Evolutionary conservation across 257 asterid species (phyloP), one percentile per base, ranked within the genome.

Genomic region (Agastache rugosa): DNA sequence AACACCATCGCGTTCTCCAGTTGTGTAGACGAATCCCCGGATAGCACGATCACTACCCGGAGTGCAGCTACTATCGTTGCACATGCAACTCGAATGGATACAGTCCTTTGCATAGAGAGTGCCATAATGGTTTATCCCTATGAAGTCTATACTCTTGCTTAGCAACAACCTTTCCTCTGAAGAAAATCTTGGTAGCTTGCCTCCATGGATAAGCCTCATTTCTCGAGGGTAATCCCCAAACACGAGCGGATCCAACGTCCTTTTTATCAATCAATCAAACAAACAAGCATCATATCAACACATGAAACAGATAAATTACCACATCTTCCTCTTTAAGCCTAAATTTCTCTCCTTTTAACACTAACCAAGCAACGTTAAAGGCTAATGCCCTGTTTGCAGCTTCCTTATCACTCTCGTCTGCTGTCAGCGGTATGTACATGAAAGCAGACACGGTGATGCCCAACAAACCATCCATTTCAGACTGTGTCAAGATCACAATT

Each of bases 151-250:
- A 69, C 96, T 90, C 14, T 83, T 75, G 59, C 73, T 84, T 11
- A 90, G 34, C 59, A 83, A 82, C 20, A n/a, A n/a, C 31, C 34
- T 81, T 75, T 89, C 97, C 55, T 87, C 89, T 16, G 73, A 51
- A 34, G 97, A 80, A 85, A 93, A 93, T 3, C 6, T 80, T 2
- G 91, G 95, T 20, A 93, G 71, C 56, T 85, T 81, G 61, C 63
- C 73, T 69, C 91, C 89, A n/a, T 70, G 94, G 11, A 75, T 80
- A 80, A n/a, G 50, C 79, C 60, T 72, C 98, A 92, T 92, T 84
- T 90, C 96, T 19, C 78, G 83, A 64, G 98, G 98, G 78, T 92
- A 90, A 50, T 92, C 88, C 6, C 97, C 98, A 35, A 75, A 82
- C 51, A 93, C 75, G 1, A 89, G 69, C 2, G 96, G 96, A 79